Evolutionary conservation across 208 protist genomes (phyloP).

Genomic region (Novymonas esmeraldas): DNA sequence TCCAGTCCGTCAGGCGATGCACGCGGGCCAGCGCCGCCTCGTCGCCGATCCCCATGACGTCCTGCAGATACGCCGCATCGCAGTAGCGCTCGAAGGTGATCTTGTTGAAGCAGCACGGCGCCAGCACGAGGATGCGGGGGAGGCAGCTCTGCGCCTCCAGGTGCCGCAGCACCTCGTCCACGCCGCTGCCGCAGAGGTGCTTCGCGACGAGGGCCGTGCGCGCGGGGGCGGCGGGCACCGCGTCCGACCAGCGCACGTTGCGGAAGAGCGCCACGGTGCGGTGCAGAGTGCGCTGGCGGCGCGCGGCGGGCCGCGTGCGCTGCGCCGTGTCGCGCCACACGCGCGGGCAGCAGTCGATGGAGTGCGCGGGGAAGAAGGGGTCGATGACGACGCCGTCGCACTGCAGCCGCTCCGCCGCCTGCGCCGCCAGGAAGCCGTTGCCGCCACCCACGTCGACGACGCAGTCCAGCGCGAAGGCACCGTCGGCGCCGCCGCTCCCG

Average conservation of each 20-base stretch:
- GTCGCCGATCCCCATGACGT: conserved; percentile 37
- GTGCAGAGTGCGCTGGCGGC: conserved; percentile 35
- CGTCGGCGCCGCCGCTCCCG: no score
- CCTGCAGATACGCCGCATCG: conserved; percentile 41
- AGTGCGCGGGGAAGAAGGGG: conserved; percentile 66
- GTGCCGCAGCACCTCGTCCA: conserved; percentile 70
- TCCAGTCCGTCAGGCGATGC: conserved; percentile 78
- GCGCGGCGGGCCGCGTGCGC: conserved; percentile 28
- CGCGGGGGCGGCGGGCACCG: conserved; percentile 35
- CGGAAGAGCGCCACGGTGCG: conserved; percentile 49
- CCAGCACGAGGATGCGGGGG: conserved; percentile 64
- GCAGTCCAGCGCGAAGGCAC: conserved; percentile 36
- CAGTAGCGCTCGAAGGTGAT: conserved; percentile 57
- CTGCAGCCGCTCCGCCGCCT: conserved; percentile 58
- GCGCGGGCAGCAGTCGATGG: conserved; percentile 71
- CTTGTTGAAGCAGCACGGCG: conserved; percentile 83
- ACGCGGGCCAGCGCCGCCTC: conserved; percentile 37
- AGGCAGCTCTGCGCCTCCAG: conserved; percentile 68
- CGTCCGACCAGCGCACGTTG: conserved; percentile 51
- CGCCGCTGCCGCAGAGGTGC: conserved; percentile 81
- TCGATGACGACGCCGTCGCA: conserved; percentile 77
- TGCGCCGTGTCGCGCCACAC: conserved; percentile 55
- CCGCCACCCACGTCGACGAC: conserved; percentile 85
- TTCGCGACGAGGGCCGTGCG: conserved; percentile 70
- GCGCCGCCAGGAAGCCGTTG: conserved; percentile 79